A percentile compares a stretch with the other conserved stretches of the same genome.
These are phyloP conservation scores for Teratosphaeria destructans DNA, from an alignment of 2,329 filamentous ascomycete genomes.

Conservation along the genomic window DNA sequence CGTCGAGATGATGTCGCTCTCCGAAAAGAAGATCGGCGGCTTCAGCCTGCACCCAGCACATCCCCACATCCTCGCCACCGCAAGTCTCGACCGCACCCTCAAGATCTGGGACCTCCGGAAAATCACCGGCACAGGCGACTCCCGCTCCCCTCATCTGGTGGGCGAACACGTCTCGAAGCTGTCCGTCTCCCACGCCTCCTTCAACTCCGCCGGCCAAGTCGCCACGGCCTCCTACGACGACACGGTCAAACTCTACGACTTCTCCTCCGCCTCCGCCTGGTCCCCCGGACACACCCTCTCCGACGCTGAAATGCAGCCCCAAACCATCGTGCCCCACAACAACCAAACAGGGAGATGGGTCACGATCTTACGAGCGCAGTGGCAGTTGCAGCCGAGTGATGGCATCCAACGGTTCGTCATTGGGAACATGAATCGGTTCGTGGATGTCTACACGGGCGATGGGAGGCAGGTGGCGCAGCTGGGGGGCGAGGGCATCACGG, in stretches of 20 bases:
- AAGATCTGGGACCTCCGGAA: slow-evolving; percentile 90
- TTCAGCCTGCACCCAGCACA: slow-evolving; percentile 74
- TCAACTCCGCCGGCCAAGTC: slow-evolving; percentile 73
- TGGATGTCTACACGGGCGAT: slow-evolving; percentile 74
- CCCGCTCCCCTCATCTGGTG: slow-evolving; percentile 55
- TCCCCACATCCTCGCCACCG: slow-evolving; percentile 77
- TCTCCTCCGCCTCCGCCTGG: slow-evolving; percentile 38
- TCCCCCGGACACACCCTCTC: slow-evolving; percentile 42
- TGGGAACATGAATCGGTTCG: slow-evolving; percentile 84
- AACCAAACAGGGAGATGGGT: slow-evolving; percentile 96
- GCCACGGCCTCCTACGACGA: slow-evolving; percentile 94
- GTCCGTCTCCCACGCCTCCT: slow-evolving; percentile 86
- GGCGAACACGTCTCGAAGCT: slow-evolving; percentile 74
- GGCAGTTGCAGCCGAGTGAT: slow-evolving; percentile 71
- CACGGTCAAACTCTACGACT: slow-evolving; percentile 84
- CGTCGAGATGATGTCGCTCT: slow-evolving; percentile 59
- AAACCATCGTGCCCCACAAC: slow-evolving; percentile 66
- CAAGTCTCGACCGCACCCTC: slow-evolving; percentile 77
- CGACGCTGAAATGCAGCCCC: slow-evolving; percentile 57
- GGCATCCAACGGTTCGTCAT: slow-evolving; percentile 81
- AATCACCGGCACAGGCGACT: slow-evolving; percentile 49
- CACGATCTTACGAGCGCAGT: slow-evolving; percentile 76
- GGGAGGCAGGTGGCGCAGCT: slow-evolving; percentile 84
- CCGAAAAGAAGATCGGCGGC: slow-evolving; percentile 90
- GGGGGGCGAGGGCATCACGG: slow-evolving; percentile 81